phyloP scores from a whole-genome alignment of 2,329 filamentous ascomycete genomes.

The Ophiostoma montium region DNA sequence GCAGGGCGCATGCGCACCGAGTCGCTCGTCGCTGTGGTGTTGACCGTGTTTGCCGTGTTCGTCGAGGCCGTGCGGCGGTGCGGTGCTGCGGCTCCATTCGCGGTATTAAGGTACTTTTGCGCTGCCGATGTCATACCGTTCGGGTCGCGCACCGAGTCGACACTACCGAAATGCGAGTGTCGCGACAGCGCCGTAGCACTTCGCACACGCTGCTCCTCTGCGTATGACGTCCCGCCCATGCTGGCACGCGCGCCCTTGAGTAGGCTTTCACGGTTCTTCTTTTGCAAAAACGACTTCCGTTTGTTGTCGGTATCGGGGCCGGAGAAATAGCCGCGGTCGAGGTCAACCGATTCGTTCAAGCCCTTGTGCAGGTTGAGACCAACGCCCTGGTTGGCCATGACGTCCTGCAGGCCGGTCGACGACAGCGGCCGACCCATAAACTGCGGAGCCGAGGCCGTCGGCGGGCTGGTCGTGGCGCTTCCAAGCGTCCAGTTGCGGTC shows the following conservation, averaged over 20 bases:
- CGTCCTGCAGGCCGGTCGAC: conserved; percentile 35
- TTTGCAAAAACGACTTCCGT: conserved; percentile 62
- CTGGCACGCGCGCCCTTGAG: conserved; percentile 37
- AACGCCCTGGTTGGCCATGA: conserved; percentile 24
- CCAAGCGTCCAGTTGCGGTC: conserved; percentile 58
- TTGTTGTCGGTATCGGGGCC: conserved; percentile 64
- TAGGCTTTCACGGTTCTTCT: conserved; percentile 60
- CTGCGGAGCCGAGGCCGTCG: conserved; percentile 13
- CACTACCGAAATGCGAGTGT: conserved; percentile 67
- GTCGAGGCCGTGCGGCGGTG: conserved; percentile 50
- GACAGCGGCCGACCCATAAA: conserved; percentile 32
- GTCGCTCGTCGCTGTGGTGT: conserved; percentile 22
- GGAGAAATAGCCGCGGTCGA: conserved; percentile 88
- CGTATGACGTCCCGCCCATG: conserved; percentile 31
- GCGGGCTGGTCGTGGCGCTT: conserved; percentile 28
- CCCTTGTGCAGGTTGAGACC: conserved; percentile 25
- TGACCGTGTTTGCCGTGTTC: conserved; percentile 22
- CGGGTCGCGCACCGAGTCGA: conserved; percentile 55
- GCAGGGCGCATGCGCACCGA: conserved; percentile 31
- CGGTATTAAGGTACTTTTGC: conserved; percentile 55
- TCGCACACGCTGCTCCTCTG: conserved; percentile 57
- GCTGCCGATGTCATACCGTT: conserved; percentile 42
- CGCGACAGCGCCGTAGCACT: conserved; percentile 52
- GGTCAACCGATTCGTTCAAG: conserved; percentile 40
- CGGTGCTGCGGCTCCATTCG: conserved; percentile 22